A percentile compares a stretch with the other conserved stretches of the same genome.
These are phyloP conservation scores for Boletus hoseneyae DNA, from an alignment of 1,284 basidiomycete species.

Conservation along the genomic window DNA sequence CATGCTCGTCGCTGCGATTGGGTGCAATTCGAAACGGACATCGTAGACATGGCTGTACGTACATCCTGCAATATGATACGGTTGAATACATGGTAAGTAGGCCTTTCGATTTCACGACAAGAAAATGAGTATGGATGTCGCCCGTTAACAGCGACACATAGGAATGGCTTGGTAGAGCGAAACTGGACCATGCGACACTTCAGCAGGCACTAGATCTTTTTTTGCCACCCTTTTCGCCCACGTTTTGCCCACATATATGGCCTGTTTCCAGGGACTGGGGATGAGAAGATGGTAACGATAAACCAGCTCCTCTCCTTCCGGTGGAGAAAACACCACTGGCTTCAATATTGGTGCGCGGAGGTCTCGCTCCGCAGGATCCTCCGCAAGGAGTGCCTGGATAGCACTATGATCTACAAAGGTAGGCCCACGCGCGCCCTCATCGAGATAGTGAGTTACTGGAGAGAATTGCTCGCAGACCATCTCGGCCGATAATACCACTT, in stretches of 20 bases:
- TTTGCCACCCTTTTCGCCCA: constrained; percentile 10
- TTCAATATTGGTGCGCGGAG: constrained; percentile 8
- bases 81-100: not conserved
- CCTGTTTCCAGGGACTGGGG: too few relatives aligned
- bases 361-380: constrained; percentile 8
- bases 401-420: constrained; percentile 17
- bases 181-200: not conserved
- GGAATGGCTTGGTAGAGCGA: too few relatives aligned
- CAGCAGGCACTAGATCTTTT: not conserved
- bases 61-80: not conserved
- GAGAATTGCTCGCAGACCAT: not conserved
- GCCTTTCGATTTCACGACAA: too few relatives aligned
- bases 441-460: constrained; percentile 18
- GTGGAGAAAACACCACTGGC: constrained; percentile 2
- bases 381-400: not conserved
- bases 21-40: constrained; percentile 13
- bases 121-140: too few relatives aligned
- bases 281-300: constrained; percentile 7
- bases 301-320: constrained; percentile 16
- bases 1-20: constrained; percentile 22
- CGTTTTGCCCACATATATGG: constrained; percentile 13
- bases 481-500: constrained; percentile 6
- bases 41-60: constrained; percentile 8
- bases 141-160: too few relatives aligned
- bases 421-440: constrained; percentile 19